phyloP scores from a whole-genome alignment of 2,329 filamentous ascomycete species.

The Didymella segeticola region DNA sequence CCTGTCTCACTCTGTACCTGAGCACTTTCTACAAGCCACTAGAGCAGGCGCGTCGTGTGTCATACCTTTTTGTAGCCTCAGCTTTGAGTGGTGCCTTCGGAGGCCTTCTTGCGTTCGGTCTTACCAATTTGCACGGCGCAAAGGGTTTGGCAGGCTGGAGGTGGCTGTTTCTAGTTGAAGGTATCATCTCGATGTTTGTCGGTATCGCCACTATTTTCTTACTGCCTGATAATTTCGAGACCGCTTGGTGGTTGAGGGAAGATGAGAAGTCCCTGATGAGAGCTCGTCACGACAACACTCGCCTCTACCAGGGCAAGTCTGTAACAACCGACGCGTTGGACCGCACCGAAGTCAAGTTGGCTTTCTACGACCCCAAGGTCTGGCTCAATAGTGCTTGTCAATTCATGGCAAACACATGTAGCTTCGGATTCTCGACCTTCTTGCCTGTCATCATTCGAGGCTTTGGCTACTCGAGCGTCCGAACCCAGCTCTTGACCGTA shows the following conservation, averaged over 20 bases:
- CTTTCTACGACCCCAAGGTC: slow-evolving; percentile 68
- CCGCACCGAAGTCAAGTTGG: slow-evolving; percentile 82
- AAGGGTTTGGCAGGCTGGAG: slow-evolving; percentile 21
- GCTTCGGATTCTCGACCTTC: slow-evolving; percentile 28
- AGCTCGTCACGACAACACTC: slow-evolving; percentile 55
- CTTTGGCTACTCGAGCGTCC: slow-evolving; percentile 28
- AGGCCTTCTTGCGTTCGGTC: slow-evolving; percentile 58
- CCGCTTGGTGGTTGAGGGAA: slow-evolving; percentile 56
- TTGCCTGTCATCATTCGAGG: slow-evolving; percentile 34
- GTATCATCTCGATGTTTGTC: slow-evolving; percentile 58
- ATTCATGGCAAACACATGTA: slow-evolving; percentile 24
- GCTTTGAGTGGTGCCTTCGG: slow-evolving; percentile 62
- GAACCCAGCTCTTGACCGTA: slow-evolving; percentile 34
- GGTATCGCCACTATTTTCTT: slow-evolving; percentile 56
- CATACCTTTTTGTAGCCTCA: slow-evolving; percentile 60
- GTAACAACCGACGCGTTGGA: slow-evolving; percentile 85
- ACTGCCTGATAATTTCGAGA: slow-evolving; percentile 57
- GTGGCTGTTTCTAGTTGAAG: slow-evolving; percentile 65
- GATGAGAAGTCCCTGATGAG: slow-evolving; percentile 60
- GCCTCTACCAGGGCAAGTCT: slow-evolving; percentile 58
- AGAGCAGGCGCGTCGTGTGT: slow-evolving; percentile 59
- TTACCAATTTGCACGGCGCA: slow-evolving; percentile 26
- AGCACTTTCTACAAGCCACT: slow-evolving; percentile 29
- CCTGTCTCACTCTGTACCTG: slow-evolving; percentile 28
- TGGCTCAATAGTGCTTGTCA: slow-evolving; percentile 62